These are phyloP conservation scores for Kandelia obovata DNA, from an alignment of 345 rosid species.

Conservation along the genomic window DNA sequence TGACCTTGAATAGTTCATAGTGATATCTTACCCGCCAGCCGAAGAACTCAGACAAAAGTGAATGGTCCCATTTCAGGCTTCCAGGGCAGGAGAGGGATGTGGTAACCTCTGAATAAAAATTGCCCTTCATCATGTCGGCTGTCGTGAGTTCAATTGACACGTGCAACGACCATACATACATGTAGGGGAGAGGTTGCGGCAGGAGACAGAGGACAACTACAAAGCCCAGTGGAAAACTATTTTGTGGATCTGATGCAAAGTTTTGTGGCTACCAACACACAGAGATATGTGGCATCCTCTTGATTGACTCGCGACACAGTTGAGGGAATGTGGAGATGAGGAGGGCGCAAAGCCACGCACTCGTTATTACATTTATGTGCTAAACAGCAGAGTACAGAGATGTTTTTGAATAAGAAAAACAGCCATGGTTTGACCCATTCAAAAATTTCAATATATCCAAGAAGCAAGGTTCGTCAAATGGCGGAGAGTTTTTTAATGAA, in stretches of 20 bases:
- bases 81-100: slow-evolving; percentile 2
- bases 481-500: no score
- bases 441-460: no score
- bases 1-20: no score
- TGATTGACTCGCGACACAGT: no score
- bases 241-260: not conserved
- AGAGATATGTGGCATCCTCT: not conserved
- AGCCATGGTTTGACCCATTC: no score
- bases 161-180: slow-evolving; percentile 7
- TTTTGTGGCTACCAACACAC: not conserved
- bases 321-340: not conserved
- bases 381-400: no score
- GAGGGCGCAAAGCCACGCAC: no score
- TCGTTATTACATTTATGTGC: no score
- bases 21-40: no score
- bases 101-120: not conserved
- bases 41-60: not conserved
- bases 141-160: not conserved
- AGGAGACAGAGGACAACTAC: slow-evolving; percentile 13
- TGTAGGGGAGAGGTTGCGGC: slow-evolving; percentile 5
- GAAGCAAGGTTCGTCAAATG: no score
- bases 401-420: no score
- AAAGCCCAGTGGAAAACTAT: not conserved
- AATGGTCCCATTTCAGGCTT: not conserved
- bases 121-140: not conserved